A percentile compares a stretch with the other conserved stretches of the same genome.
phyloP scores from a whole-genome alignment of 768 basidiomycete species.

The Crepidotus variabilis region DNA sequence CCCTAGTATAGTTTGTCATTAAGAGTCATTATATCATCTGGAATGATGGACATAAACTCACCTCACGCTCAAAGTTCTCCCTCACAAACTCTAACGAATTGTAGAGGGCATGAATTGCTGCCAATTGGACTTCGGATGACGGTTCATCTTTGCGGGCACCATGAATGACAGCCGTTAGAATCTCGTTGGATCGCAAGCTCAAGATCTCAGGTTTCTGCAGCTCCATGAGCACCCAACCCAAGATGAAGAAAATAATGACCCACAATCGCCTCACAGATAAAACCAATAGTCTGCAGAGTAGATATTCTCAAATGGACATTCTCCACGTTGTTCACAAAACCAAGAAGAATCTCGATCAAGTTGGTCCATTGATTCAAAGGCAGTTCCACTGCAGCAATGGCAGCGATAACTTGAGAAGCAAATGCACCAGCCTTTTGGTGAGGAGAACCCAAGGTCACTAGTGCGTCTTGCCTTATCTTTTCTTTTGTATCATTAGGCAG shows the following conservation, averaged over 20 bases:
- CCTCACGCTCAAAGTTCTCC: slow-evolving; percentile 97
- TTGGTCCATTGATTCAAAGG: slow-evolving; percentile 87
- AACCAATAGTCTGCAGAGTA: slow-evolving; percentile 93
- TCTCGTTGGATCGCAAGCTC: slow-evolving; percentile 89
- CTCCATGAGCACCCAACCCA: slow-evolving; percentile 12
- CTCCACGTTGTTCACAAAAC: slow-evolving; percentile 74
- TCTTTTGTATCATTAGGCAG: slow-evolving; percentile 61
- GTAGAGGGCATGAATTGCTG: slow-evolving; percentile 88
- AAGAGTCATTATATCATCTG: background rate
- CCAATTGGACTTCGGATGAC: slow-evolving; percentile 84
- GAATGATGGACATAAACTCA: slow-evolving; percentile 31
- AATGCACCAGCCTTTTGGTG: slow-evolving; percentile 74
- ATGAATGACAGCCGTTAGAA: slow-evolving; percentile 96
- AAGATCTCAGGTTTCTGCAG: slow-evolving; percentile 91
- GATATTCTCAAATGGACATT: slow-evolving; percentile 79
- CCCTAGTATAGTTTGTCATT: slow-evolving; percentile 50
- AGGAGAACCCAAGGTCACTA: slow-evolving; percentile 77
- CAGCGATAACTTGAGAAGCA: slow-evolving; percentile 90
- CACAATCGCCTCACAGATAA: slow-evolving; percentile 95
- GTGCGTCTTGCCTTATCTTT: slow-evolving; percentile 86
- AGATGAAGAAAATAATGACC: slow-evolving; percentile 31
- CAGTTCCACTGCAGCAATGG: slow-evolving; percentile 91
- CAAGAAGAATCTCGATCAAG: slow-evolving; percentile 82
- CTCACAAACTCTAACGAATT: slow-evolving; percentile 97
- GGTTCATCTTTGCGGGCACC: slow-evolving; percentile 96